These are phyloP conservation scores for Fusarium citri DNA, from an alignment of 2,329 filamentous ascomycete species.

Conservation along the genomic window DNA sequence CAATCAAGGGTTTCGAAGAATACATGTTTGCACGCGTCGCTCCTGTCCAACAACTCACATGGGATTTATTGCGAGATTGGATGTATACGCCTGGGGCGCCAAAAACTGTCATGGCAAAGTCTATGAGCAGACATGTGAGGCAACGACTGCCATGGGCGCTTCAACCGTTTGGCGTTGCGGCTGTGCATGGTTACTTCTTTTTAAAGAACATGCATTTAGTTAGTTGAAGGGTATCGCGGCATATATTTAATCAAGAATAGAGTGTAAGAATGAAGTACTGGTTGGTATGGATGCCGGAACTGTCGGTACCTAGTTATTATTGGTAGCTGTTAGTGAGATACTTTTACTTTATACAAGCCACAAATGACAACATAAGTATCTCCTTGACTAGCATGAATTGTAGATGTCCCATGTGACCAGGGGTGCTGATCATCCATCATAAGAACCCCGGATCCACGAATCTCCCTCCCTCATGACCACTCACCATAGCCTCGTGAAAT, in stretches of 20 bases:
- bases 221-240: background rate
- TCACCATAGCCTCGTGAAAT: conserved; percentile 29
- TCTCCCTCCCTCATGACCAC: conserved; percentile 24
- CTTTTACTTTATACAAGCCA: background rate
- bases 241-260: background rate
- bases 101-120: conserved; percentile 54
- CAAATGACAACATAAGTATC: background rate
- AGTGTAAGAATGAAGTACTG: background rate
- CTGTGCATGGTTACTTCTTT: conserved; percentile 47
- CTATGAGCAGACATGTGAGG: conserved; percentile 49
- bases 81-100: conserved; percentile 61
- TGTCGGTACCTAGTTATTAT: background rate
- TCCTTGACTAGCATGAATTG: background rate
- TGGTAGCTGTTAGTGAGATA: conserved; percentile 26
- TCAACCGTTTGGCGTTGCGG: conserved; percentile 48
- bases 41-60: conserved; percentile 55
- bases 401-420: conserved; percentile 40
- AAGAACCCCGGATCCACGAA: conserved; percentile 22
- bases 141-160: conserved; percentile 48
- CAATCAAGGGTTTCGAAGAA: conserved; percentile 52
- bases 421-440: conserved; percentile 42
- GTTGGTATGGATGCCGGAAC: background rate
- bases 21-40: conserved; percentile 54
- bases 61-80: conserved; percentile 60
- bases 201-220: conserved; percentile 32